phyloP scores from a whole-genome alignment of 768 basidiomycete species.

The Exidia glandulosa region DNA sequence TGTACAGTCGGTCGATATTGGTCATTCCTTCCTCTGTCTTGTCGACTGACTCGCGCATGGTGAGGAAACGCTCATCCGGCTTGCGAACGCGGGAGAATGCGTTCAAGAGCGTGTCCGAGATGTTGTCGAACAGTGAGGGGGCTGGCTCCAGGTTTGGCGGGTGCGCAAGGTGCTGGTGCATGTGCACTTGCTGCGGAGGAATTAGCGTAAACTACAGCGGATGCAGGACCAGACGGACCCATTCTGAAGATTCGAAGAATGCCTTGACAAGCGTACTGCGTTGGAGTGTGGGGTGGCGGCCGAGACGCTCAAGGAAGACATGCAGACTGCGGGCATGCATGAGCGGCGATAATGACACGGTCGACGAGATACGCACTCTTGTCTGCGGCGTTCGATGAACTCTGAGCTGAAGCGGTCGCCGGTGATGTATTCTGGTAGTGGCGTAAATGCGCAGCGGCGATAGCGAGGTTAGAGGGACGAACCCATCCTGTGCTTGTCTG shows the following conservation, averaged over 20 bases:
- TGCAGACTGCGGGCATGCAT: constrained; percentile 54
- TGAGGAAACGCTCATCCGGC: constrained; percentile 89
- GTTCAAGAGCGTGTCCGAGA: constrained; percentile 92
- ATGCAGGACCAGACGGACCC: constrained; percentile 44
- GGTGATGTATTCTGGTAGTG: constrained; percentile 92
- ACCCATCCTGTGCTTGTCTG: constrained; percentile 96
- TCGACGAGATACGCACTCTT: constrained; percentile 49
- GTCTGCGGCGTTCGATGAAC: constrained; percentile 86
- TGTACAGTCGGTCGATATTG: constrained; percentile 71
- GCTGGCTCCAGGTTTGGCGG: constrained; percentile 76
- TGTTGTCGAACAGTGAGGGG: constrained; percentile 79
- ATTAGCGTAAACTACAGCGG: not conserved
- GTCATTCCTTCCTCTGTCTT: constrained; percentile 93
- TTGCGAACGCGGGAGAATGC: constrained; percentile 94
- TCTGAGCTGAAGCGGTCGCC: constrained; percentile 96
- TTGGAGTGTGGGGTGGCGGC: constrained; percentile 91
- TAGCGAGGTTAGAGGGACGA: constrained; percentile 18
- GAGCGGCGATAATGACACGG: constrained; percentile 1
- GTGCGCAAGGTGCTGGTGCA: constrained; percentile 93
- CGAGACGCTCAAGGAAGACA: constrained; percentile 80
- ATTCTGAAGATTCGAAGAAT: constrained; percentile 97
- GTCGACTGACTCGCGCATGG: constrained; percentile 86
- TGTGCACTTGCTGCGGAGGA: constrained; percentile 71
- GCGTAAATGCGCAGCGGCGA: not conserved
- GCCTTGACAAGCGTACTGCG: constrained; percentile 83